Evolutionary conservation across 1,284 basidiomycete genomes (phyloP).

Genomic region (Papiliotrema nemorosa): DNA sequence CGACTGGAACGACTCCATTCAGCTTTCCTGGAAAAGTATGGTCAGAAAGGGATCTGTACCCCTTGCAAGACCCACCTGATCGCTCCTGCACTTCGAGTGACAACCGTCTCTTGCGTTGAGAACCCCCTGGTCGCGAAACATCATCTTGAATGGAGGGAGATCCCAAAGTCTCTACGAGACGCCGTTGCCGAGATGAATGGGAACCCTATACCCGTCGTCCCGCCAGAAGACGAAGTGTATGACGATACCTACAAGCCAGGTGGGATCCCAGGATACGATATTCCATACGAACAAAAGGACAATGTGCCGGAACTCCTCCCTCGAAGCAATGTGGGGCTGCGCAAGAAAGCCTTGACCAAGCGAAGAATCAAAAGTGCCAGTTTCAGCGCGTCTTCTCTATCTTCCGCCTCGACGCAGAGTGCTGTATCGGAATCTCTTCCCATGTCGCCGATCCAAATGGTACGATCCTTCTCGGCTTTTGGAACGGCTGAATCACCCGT

Average conservation of each 20-base stretch:
- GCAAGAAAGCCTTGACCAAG: background rate
- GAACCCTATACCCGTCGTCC: background rate
- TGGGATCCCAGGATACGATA: no score
- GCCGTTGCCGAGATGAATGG: background rate
- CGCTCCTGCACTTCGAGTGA: slow-evolving; percentile 12
- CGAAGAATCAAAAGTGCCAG: background rate
- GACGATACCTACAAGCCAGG: no score
- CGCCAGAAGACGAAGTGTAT: background rate
- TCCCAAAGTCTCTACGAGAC: slow-evolving; percentile 13
- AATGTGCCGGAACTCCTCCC: background rate
- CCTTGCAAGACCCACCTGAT: slow-evolving; percentile 17
- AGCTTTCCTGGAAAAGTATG: slow-evolving; percentile 21
- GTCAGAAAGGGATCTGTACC: slow-evolving; percentile 19
- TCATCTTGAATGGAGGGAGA: slow-evolving; percentile 11
- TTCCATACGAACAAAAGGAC: background rate
- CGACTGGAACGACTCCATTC: slow-evolving; percentile 16
- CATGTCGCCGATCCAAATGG: background rate
- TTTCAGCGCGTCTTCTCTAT: background rate
- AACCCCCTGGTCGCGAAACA: background rate
- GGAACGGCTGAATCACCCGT: background rate
- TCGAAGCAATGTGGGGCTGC: background rate
- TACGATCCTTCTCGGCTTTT: background rate
- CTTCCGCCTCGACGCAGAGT: background rate
- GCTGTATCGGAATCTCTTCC: background rate
- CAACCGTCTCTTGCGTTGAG: background rate